Conservation (phyloP, 176 grass and related monocot species). For the Carex scoparia region DNA sequence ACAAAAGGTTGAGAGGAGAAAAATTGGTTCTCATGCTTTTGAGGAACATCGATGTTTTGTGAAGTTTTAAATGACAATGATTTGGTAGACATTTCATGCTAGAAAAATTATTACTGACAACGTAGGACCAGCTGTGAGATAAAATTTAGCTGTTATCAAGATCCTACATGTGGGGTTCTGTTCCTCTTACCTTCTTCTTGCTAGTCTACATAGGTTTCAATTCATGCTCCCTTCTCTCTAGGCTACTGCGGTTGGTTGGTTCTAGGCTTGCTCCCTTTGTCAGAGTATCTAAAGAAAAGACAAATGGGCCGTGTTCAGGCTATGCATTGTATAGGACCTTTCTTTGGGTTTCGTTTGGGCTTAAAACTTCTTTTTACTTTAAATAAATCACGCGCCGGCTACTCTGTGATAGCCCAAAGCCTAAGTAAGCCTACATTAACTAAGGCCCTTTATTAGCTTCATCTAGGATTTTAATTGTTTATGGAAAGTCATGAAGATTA, state of each 20-base stretch:
- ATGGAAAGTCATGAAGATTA: no score
- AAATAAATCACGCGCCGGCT: background rate
- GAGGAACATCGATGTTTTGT: constrained; percentile 21
- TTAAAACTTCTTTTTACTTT: background rate
- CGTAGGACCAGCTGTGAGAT: constrained; percentile 20
- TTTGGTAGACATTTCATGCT: constrained; percentile 27
- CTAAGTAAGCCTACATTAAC: background rate
- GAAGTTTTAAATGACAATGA: constrained; percentile 23
- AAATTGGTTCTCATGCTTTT: background rate
- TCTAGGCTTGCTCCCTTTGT: background rate
- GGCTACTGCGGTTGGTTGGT: background rate
- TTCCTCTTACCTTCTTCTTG: background rate
- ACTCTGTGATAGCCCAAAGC: background rate
- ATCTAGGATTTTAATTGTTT: no score
- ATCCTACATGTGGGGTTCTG: constrained; percentile 19
- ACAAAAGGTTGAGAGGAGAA: background rate
- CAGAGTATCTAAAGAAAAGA: constrained; percentile 2
- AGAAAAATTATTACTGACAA: constrained; percentile 27
- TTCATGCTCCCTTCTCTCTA: background rate
- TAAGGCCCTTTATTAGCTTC: no score
- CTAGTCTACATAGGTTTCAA: constrained; percentile 2
- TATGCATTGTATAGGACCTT: background rate
- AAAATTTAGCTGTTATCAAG: constrained; percentile 16
- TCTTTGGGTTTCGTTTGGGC: background rate
- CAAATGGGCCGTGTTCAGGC: constrained; percentile 19